Evolutionary conservation across 169 alveolate species (phyloP), one percentile per base, ranked within the genome.

Genomic region (Cyclospora cayetanensis): DNA sequence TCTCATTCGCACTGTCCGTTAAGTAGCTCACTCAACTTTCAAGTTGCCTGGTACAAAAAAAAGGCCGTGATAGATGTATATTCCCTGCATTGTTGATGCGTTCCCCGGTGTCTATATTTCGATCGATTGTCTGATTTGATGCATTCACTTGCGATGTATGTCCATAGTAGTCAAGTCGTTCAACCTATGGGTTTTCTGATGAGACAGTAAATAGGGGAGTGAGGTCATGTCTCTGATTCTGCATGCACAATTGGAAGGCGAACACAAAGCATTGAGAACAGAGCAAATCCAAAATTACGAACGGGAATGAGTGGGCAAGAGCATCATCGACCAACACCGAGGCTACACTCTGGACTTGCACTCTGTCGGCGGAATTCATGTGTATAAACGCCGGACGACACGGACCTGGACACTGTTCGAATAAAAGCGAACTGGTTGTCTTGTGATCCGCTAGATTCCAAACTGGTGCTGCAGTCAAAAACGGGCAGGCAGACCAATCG

Each of bases 381-480:
- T 68, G 82, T 68, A 68, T 35, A n/a, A 3, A 68, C 82, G 15
- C 52, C 82, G n/a, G 35, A 68, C 7, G 55, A 9, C 53, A 46
- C 82, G 34, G 25, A 85, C 91, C 91, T 29, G 29, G 91, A 85
- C 39, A 85, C n/a, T 0, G 91, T 85, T 20, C 91, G 22, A 27
- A 85, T 37, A 53, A 60, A 85, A 34, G 91, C 91, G 53, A 85
- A 85, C 37, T 85, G 65, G 68, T 52, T 42, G 46, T 85, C 91
- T 63, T 85, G 68, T 1, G 84, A 46, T 0, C 84, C 91, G 29
- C 50, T 9, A 1, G 91, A 85, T 4, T 53, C 91, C 27, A 50
- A 52, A 9, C 15, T 27, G 25, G 50, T 66, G 84, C 46, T 46
- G 74, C 2, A 12, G 35, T 2, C 1, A 5, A 41, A n/a, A 41